Evolutionary conservation across 2,329 filamentous ascomycete species (phyloP).

Genomic region (Didymella sp.): DNA sequence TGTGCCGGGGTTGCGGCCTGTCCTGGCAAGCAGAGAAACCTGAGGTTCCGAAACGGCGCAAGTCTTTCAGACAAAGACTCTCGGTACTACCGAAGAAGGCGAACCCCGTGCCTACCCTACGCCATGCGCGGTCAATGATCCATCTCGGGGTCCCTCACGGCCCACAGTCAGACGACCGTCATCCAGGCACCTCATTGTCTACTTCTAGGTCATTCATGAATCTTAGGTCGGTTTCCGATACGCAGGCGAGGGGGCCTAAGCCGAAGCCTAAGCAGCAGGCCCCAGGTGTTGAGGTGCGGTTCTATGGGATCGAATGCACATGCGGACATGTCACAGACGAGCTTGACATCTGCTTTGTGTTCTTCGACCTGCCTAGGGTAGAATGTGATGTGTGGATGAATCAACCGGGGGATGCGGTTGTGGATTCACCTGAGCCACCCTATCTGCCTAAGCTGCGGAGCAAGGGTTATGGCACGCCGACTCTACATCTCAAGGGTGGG

Average conservation of each 20-base stretch:
- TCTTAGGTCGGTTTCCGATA: conserved; percentile 16
- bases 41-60: conserved; percentile 2
- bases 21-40: conserved; percentile 30
- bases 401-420: not conserved
- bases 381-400: not conserved
- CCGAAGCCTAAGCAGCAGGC: conserved; percentile 21
- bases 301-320: conserved; percentile 30
- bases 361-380: conserved; percentile 23
- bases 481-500: conserved; percentile 21
- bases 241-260: conserved; percentile 17
- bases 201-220: conserved; percentile 20
- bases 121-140: conserved; percentile 23
- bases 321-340: conserved; percentile 27
- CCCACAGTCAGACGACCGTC: not conserved
- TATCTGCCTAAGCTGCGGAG: conserved; percentile 24
- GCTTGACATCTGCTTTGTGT: conserved; percentile 23
- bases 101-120: conserved; percentile 20
- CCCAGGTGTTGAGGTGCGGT: conserved; percentile 25
- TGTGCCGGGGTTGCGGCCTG: conserved; percentile 35
- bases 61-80: conserved; percentile 11
- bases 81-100: conserved; percentile 24
- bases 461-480: conserved; percentile 28
- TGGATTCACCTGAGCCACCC: not conserved
- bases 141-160: conserved; percentile 5
- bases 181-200: not conserved